Evolutionary conservation across 169 alveolate genomes (phyloP).

Genomic region (Perkinsus chesapeaki): DNA sequence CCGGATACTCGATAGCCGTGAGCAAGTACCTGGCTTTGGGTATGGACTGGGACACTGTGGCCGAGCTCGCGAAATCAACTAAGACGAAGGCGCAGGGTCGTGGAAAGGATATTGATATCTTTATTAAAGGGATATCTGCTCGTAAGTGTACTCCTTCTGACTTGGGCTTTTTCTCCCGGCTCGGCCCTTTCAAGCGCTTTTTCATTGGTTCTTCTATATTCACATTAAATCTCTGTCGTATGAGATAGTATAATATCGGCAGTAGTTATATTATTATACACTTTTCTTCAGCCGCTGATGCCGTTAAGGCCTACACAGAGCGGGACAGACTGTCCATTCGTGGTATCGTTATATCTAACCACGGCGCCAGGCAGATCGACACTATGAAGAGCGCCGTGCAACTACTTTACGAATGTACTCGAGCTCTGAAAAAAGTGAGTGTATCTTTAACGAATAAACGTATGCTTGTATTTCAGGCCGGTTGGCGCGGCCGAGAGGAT

Average conservation of each 20-base stretch:
- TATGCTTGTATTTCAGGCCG: neutral
- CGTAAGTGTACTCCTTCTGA: neutral
- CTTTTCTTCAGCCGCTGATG: neutral
- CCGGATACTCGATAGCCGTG: neutral
- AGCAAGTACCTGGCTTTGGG: neutral
- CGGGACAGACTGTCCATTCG: slow-evolving; percentile 4
- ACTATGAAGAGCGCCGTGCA: neutral
- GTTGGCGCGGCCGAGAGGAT: neutral
- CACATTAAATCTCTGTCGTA: too few species aligned
- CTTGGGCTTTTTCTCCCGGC: neutral
- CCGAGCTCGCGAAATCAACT: neutral
- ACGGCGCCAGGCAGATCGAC: slow-evolving; percentile 44
- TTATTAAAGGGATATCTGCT: neutral
- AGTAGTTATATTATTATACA: too few species aligned
- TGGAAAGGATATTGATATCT: neutral
- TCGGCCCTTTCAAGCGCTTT: too few species aligned
- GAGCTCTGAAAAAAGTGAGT: slow-evolving; percentile 25
- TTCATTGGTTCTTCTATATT: too few species aligned
- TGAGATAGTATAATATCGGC: too few species aligned
- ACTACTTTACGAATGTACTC: slow-evolving; percentile 25
- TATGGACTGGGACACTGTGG: neutral
- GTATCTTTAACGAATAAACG: neutral
- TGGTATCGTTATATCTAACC: slow-evolving; percentile 31
- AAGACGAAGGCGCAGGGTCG: neutral
- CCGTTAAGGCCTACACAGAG: neutral